Evolutionary conservation across 2,329 filamentous ascomycete species (phyloP).

Genomic region (Colletotrichum euphorbiae): DNA sequence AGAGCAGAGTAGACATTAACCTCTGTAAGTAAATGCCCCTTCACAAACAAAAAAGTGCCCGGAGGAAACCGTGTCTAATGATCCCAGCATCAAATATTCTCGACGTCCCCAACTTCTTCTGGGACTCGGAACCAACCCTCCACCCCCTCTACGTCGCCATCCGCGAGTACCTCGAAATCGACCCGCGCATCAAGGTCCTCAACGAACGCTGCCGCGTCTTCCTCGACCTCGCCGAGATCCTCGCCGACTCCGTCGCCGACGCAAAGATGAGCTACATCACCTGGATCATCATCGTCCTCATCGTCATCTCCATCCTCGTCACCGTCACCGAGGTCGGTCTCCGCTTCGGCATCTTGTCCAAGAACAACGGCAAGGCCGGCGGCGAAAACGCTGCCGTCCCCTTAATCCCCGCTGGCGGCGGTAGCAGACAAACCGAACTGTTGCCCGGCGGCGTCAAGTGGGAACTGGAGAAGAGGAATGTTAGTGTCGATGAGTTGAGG

Average conservation of each 20-base stretch:
- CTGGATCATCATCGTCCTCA: slow-evolving; percentile 97
- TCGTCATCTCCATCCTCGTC: slow-evolving; percentile 89
- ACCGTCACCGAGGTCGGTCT: slow-evolving; percentile 91
- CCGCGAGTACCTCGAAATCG: slow-evolving; percentile 97
- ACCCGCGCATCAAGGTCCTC: slow-evolving; percentile 93
- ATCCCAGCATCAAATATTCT: slow-evolving; percentile 88
- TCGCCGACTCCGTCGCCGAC: slow-evolving; percentile 91
- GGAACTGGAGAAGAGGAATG: slow-evolving; percentile 37
- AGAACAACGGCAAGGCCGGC: slow-evolving; percentile 44
- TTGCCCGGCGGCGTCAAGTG: slow-evolving; percentile 34
- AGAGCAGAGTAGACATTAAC: slow-evolving; percentile 95
- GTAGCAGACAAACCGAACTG: neutral
- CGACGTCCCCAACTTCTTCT: slow-evolving; percentile 97
- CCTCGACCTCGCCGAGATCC: slow-evolving; percentile 93
- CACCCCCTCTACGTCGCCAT: slow-evolving; percentile 95
- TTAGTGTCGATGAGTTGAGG: slow-evolving; percentile 41
- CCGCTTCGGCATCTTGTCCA: slow-evolving; percentile 80
- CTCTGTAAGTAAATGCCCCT: slow-evolving; percentile 75
- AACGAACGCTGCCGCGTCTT: slow-evolving; percentile 98
- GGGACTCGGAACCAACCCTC: slow-evolving; percentile 95
- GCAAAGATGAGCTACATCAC: slow-evolving; percentile 96
- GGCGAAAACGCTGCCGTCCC: slow-evolving; percentile 10
- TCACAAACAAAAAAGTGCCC: neutral
- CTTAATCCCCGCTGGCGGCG: slow-evolving; percentile 9
- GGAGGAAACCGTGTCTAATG: neutral